Base-by-base conservation (phyloP, 805 yeast species). In the Wickerhamiella kazuoi region DNA sequence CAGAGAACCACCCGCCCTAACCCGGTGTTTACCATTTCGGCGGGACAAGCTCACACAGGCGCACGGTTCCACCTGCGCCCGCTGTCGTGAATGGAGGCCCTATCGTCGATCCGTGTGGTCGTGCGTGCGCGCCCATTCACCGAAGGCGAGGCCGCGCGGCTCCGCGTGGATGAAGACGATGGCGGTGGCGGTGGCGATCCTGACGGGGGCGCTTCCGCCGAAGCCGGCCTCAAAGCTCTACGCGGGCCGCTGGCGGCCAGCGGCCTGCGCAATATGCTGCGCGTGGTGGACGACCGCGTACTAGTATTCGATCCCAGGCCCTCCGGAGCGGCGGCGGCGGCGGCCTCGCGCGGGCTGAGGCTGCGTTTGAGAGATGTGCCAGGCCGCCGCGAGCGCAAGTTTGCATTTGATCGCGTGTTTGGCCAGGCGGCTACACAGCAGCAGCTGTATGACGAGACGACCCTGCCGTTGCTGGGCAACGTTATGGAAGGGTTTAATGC, bases 401-500 rank as follows among this genome's bases (percentile, higher is more conserved):
- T 81, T 59, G 79, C 79, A 1, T 86, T 86, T 57, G 96, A 86
- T 57, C 64, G 68, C 42, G 59, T 84, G 9, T 82, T 84, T 54
- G 90, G 78, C 55, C 76, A 70, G 40, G 59, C 57, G 17, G 60
- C 79, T 0, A 44, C 71, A 0, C 95, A 86, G 50, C 63, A 67
- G 8, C 76, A 77, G 5, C 81, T 86, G 0, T 86, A 72, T 52
- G 52, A 61, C 20, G 56, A 58, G 23, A 81, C 94, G 1, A 72
- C 93, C 0, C 62, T 66, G 37, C 87, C 93, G 0, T 61, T 83
- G 36, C 62, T 86, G 6, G 82, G 76, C 44, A 69, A 76, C 30
- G 74, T 83, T 0, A 55, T 86, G 32, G 90, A 80, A 44, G 97
- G 96, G 0, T 81, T 64, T 57, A 84, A 87, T 55, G 77, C 94